Conservation (phyloP, 1,139 yeast species). For the Sugiyamaella castrensis region DNA sequence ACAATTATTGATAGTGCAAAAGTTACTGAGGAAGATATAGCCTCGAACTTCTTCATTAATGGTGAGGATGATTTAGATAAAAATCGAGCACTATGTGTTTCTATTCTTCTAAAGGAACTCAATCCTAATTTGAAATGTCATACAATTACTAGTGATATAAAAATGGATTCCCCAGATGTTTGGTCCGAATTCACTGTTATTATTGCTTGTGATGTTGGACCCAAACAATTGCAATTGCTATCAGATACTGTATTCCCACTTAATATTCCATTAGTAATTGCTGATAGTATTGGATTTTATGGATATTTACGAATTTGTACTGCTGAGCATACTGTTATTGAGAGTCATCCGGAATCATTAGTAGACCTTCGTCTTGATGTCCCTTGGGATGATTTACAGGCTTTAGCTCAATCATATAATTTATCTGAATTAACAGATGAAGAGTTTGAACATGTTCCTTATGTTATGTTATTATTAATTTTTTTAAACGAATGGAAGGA, state of each 20-base stretch:
- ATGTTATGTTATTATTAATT: conserved; percentile 60
- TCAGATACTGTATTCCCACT: conserved; percentile 44
- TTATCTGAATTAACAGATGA: conserved; percentile 42
- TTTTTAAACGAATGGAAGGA: conserved; percentile 49
- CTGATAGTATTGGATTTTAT: conserved; percentile 60
- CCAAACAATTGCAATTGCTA: conserved; percentile 32
- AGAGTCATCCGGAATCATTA: conserved; percentile 67
- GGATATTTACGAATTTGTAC: conserved; percentile 57
- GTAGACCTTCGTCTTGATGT: conserved; percentile 66
- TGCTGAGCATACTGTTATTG: conserved; percentile 62
- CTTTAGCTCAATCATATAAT: conserved; percentile 51
- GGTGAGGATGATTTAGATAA: conserved; percentile 45
- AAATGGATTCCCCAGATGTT: conserved; percentile 5
- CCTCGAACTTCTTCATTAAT: conserved; percentile 62
- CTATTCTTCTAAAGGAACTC: conserved; percentile 49
- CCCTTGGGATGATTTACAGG: conserved; percentile 74
- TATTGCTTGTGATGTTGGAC: conserved; percentile 42
- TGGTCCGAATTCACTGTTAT: conserved; percentile 59
- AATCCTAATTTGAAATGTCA: conserved; percentile 57
- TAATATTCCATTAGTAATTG: conserved; percentile 53
- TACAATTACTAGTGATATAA: conserved; percentile 32
- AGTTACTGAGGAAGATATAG: conserved; percentile 47
- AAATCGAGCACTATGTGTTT: conserved; percentile 43
- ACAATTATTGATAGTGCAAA: conserved; percentile 52
- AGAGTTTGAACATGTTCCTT: conserved; percentile 72